Evolutionary conservation across 2,329 filamentous ascomycete genomes (phyloP).

Genomic region (Fusarium coffeatum): DNA sequence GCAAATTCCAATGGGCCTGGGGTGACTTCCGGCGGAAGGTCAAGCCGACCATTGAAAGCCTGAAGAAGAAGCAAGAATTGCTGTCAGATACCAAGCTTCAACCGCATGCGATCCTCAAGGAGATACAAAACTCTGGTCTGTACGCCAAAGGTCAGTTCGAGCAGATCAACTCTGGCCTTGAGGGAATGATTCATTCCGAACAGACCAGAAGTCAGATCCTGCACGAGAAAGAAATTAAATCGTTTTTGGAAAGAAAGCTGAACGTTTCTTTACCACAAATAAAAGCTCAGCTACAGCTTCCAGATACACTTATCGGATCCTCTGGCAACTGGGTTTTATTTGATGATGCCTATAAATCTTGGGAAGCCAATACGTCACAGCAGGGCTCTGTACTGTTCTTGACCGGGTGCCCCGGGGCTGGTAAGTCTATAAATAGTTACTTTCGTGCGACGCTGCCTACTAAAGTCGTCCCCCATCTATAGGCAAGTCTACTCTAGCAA

Average conservation of each 20-base stretch:
- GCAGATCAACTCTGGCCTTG: accelerated
- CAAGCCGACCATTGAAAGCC: background rate
- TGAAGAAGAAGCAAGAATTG: background rate
- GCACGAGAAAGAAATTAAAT: background rate
- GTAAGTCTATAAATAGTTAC: no score
- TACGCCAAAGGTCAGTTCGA: background rate
- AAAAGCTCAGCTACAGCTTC: accelerated
- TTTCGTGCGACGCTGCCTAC: no score
- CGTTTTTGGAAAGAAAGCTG: background rate
- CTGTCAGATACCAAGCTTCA: background rate
- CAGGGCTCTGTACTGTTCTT: background rate
- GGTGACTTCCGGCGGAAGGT: accelerated
- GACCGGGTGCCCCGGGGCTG: background rate
- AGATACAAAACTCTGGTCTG: background rate
- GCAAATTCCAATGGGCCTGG: accelerated
- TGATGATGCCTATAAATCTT: no score
- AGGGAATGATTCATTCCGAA: background rate
- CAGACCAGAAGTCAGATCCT: accelerated
- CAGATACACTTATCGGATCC: accelerated
- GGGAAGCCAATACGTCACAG: accelerated
- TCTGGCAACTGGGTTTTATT: background rate
- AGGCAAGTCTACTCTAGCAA: background rate
- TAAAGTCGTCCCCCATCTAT: background rate
- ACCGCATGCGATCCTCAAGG: background rate
- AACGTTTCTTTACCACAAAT: accelerated